Evolutionary conservation across 2,329 filamentous ascomycete species (phyloP), one percentile per base, ranked within the genome.

Genomic region (Balansia obtecta): DNA sequence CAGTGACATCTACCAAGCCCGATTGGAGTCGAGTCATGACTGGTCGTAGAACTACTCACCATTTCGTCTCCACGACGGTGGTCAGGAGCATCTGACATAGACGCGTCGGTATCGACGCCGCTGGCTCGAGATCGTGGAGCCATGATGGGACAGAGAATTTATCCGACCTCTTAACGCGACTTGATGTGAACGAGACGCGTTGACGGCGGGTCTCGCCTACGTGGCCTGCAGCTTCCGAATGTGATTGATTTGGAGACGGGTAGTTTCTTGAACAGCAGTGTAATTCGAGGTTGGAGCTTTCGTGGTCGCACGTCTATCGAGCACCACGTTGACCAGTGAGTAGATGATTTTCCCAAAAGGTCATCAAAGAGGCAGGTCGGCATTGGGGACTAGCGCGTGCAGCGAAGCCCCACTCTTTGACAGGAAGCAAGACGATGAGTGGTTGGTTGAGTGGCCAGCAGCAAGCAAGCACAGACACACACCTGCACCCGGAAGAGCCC

Each of bases 71-170:
- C 63, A 33, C 67, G 65, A 12, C 65, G 68, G 45, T 68, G 58
- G 18, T 75, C 75, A 27, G 75, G 75, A 49, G 72, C 76, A 63
- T 83, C 80, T 42, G 71, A 73, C 77, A 82, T 83, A 53, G 79
- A 81, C 68, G 77, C 76, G 71, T 82, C 78, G 38, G 72, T 72
- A 56, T 82, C 77, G 58, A 69, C 73, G 60, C 68, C 79, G 61
- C 68, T 71, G 61, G 68, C 69, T 64, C 71, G 71, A 55, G 74
- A 71, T 59, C 76, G 73, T 55, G 77, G 75, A 61, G 77, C 75
- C 76, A 78, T 81, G 59, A 59, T 66, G 62, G 62, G 52, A 54
- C 56, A 55, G 57, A 42, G 51, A 50, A 47, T 22, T 22, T 34
- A 43, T 54, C 47, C 57, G 63, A 65, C 68, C 71, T 72, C 71